Conservation (phyloP, 805 yeast genomes). For the Maudiozyma turicensis region DNA sequence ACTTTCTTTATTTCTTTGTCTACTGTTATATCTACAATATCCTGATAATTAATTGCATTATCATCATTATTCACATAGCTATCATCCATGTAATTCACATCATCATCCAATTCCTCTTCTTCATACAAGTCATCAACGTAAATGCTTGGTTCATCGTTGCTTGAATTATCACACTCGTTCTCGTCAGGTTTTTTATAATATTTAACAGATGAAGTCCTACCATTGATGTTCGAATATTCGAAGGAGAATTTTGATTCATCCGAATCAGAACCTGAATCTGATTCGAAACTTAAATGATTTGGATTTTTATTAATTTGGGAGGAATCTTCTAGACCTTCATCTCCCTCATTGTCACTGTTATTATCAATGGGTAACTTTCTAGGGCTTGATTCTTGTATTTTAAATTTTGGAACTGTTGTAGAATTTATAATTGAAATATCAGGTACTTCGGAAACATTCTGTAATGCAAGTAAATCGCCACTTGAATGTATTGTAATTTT, state of each 20-base stretch:
- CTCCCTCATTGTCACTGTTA: constrained; percentile 1
- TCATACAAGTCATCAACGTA: constrained; percentile 33
- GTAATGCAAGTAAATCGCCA: constrained; percentile 15
- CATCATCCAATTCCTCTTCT: constrained; percentile 35
- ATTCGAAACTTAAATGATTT: not conserved
- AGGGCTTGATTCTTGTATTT: constrained; percentile 3
- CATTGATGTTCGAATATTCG: constrained; percentile 36
- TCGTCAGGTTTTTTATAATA: constrained; percentile 35
- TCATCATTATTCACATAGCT: constrained; percentile 14
- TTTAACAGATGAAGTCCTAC: constrained; percentile 44
- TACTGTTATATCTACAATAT: not conserved
- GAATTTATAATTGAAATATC: not conserved
- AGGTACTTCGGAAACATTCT: not conserved
- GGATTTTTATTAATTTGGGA: constrained; percentile 4
- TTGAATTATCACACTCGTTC: constrained; percentile 8
- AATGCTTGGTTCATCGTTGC: constrained; percentile 8
- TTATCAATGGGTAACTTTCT: not conserved
- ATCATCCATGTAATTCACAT: constrained; percentile 29
- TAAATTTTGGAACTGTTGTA: constrained; percentile 1
- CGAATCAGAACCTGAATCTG: constrained; percentile 12
- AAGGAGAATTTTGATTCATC: constrained; percentile 37
- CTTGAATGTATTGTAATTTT: constrained; percentile 24
- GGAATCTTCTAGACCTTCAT: not conserved
- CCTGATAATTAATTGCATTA: not conserved
- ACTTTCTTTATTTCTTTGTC: constrained; percentile 1